phyloP scores from a whole-genome alignment of 140 eudicot genomes.

The Eryngium alpinum region DNA sequence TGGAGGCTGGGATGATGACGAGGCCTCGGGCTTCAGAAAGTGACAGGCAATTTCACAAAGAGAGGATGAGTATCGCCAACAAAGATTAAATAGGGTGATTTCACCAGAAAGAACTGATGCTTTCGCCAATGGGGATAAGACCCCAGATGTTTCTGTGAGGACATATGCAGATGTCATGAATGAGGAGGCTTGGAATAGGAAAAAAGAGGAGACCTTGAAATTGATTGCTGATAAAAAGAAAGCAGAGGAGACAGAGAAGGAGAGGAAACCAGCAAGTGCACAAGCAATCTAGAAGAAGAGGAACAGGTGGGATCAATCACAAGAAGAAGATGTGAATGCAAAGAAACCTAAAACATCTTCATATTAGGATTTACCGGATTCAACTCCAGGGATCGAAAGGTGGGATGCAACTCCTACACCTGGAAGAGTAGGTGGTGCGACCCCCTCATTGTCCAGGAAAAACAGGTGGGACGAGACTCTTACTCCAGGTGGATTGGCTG shows the following conservation, averaged over 20 bases:
- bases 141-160: constrained; percentile 79
- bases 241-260: constrained; percentile 75
- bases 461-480: constrained; percentile 12
- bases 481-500: constrained; percentile 71
- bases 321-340: constrained; percentile 59
- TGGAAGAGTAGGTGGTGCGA: constrained; percentile 38
- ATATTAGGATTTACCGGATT: constrained; percentile 95
- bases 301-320: constrained; percentile 92
- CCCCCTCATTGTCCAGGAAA: constrained; percentile 5
- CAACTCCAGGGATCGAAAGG: constrained; percentile 91
- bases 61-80: constrained; percentile 78
- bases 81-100: constrained; percentile 75
- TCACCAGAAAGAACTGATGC: constrained; percentile 94
- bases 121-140: constrained; percentile 78
- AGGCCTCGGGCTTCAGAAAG: constrained; percentile 47
- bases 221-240: constrained; percentile 71
- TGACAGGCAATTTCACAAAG: constrained; percentile 60
- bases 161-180: constrained; percentile 92
- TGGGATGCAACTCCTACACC: constrained; percentile 99
- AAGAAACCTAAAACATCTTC: constrained; percentile 75
- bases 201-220: constrained; percentile 68
- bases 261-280: constrained; percentile 34
- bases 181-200: constrained; percentile 74
- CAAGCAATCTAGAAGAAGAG: constrained; percentile 68
- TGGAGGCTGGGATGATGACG: constrained; percentile 50